Conservation (phyloP, 805 yeast genomes). For the Cyberlindnera veronae region DNA sequence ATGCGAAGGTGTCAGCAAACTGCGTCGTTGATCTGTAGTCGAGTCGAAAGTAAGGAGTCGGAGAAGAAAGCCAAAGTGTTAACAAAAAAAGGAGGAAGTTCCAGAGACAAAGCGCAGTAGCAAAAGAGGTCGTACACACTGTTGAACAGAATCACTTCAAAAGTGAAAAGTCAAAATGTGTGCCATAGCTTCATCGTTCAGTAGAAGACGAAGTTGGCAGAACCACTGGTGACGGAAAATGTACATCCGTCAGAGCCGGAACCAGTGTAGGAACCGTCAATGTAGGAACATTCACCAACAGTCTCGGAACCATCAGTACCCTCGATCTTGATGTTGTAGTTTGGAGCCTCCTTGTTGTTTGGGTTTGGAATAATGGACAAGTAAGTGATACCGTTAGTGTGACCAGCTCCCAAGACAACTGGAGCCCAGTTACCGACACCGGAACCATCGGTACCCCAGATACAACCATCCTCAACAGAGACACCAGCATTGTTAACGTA, state of each 20-base stretch:
- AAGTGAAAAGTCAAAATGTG: too few species aligned
- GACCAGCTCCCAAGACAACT: constrained; percentile 89
- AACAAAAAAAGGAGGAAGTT: too few species aligned
- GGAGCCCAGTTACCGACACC: constrained; percentile 99
- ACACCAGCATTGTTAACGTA: constrained; percentile 98
- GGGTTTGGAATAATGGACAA: constrained; percentile 94
- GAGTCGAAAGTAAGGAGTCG: too few species aligned
- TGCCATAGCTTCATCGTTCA: too few species aligned
- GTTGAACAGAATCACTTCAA: too few species aligned
- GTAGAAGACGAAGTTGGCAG: constrained; percentile 59
- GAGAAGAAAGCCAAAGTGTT: too few species aligned
- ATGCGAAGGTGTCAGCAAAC: too few species aligned
- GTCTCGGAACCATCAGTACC: constrained; percentile 58
- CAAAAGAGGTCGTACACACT: too few species aligned
- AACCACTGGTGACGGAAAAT: constrained; percentile 57
- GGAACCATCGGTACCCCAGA: constrained; percentile 82
- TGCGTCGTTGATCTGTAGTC: too few species aligned
- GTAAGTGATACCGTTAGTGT: constrained; percentile 63
- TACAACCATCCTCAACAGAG: constrained; percentile 82
- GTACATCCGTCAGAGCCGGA: constrained; percentile 77
- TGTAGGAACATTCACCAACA: constrained; percentile 75
- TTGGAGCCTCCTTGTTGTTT: constrained; percentile 66
- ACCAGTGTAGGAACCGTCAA: constrained; percentile 70
- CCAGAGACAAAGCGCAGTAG: too few species aligned
- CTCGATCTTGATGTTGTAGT: constrained; percentile 72